These are phyloP conservation scores for Bauhinia variegata DNA, from an alignment of 306 rosid genomes.

Conservation along the genomic window DNA sequence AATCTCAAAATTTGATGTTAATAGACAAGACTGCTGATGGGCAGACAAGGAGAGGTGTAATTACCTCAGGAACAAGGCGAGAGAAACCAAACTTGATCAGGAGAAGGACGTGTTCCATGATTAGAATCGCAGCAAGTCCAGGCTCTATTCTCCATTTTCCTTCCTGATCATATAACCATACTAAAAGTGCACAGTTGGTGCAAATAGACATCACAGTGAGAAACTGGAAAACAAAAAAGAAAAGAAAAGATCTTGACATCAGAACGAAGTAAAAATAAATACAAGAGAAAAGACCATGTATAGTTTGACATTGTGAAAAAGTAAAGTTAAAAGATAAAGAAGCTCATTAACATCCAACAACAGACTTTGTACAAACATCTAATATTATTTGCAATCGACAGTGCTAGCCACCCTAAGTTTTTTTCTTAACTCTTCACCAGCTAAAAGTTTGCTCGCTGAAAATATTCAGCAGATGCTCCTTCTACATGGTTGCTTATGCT, in stretches of 20 bases:
- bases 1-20: not conserved
- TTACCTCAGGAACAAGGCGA: slow-evolving; percentile 87
- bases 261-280: slow-evolving; percentile 21
- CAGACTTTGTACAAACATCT: not conserved
- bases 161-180: slow-evolving; percentile 86
- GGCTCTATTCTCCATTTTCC: slow-evolving; percentile 97
- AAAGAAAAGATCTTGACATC: slow-evolving; percentile 25
- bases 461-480: too few species aligned
- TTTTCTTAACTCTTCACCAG: slow-evolving; percentile 3
- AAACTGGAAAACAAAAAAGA: slow-evolving; percentile 58
- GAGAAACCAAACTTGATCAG: slow-evolving; percentile 88
- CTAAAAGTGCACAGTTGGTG: slow-evolving; percentile 94
- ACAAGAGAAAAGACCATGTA: not conserved
- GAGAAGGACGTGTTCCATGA: slow-evolving; percentile 89
- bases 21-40: slow-evolving; percentile 6
- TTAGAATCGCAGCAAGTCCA: slow-evolving; percentile 87
- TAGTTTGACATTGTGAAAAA: not conserved
- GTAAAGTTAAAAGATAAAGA: not conserved
- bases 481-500: too few species aligned
- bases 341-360: slow-evolving; percentile 7
- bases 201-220: slow-evolving; percentile 81
- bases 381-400: not conserved
- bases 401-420: not conserved
- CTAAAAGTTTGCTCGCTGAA: too few species aligned
- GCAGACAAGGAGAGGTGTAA: not conserved